Evolutionary conservation across 495 filamentous ascomycete genomes (phyloP), one percentile per base, ranked within the genome.

Genomic region (Friedmanniomyces endolithicus): DNA sequence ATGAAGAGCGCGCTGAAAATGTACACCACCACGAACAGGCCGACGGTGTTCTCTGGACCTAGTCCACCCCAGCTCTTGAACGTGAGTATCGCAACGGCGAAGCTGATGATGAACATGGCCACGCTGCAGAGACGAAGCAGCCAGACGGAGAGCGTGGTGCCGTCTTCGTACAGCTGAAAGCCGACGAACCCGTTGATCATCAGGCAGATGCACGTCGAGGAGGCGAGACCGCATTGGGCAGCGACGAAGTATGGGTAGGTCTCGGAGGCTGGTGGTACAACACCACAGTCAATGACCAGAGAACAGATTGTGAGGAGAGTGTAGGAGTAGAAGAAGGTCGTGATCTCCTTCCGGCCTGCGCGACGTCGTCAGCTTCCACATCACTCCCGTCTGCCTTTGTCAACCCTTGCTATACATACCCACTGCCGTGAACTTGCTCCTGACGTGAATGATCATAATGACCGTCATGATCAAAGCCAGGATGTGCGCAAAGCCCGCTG

Each of bases 121-220:
- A 83, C 70, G 2, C 87, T 92, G 54, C 76, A 81, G 11, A 86
- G 63, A 29, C 94, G 83, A 48, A 99, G 75, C 53, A 95, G 80
- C 92, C 90, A 99, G 27, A 99, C 81, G 0, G 90, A 96, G 34
- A 96, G 76, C 8, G 83, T 83, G 1, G 92, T 99, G n/a, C 92
- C 92, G 67, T 99, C 92, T 69, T 99, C 92, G 68, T 97, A 99
- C 6, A 99, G 78, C 71, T 97, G 94, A 72, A 97, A 99, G 34
- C 92, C 92, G 39, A 99, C 90, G 66, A 99, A 99, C 27, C 94
- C 92, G 68, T 97, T 97, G 75, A 99, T 86, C 53, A 97, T 72
- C 39, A 99, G 75, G 69, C 85, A 94, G 11, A 86, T 90, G 67
- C 88, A 86, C 19, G 92, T 74, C 11, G 92, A 88, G 17, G 88